These are phyloP conservation scores for Solanum tarijense DNA, from an alignment of 257 asterid species.

Conservation along the genomic window DNA sequence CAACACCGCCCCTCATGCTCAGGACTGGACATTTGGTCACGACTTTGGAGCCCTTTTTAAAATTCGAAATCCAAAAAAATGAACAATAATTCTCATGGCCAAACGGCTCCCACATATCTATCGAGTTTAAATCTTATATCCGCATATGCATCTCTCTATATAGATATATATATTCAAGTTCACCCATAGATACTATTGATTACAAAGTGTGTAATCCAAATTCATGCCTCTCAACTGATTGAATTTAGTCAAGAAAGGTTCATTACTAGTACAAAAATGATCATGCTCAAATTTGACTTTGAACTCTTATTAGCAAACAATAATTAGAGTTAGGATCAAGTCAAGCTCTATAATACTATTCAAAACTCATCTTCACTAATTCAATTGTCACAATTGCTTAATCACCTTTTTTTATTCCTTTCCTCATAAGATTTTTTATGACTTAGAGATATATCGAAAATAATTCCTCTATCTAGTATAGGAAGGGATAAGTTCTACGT, in stretches of 20 bases:
- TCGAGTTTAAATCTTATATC: not conserved
- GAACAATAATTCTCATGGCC: not conserved
- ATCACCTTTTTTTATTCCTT: not conserved
- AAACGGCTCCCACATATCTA: not conserved
- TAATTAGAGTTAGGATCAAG: not conserved
- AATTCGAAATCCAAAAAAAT: not conserved
- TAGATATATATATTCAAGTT: not conserved
- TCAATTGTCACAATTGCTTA: not conserved
- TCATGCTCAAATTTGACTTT: not conserved
- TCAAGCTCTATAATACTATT: not conserved
- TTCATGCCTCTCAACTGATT: not conserved
- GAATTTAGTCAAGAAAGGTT: not conserved
- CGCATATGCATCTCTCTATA: too few species aligned
- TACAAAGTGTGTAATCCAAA: not conserved
- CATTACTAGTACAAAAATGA: not conserved
- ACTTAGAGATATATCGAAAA: not conserved
- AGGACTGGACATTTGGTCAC: not conserved
- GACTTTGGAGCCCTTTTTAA: not conserved
- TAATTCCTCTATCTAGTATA: not conserved
- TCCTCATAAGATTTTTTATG: not conserved
- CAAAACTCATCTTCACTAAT: not conserved
- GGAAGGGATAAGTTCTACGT: not conserved
- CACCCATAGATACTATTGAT: not conserved
- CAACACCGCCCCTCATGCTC: not conserved
- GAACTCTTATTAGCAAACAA: not conserved